A percentile compares a stretch with the other conserved stretches of the same genome.
These are phyloP conservation scores for Panicum hallii DNA, from an alignment of 202 grass and related monocot genomes.

Conservation along the genomic window DNA sequence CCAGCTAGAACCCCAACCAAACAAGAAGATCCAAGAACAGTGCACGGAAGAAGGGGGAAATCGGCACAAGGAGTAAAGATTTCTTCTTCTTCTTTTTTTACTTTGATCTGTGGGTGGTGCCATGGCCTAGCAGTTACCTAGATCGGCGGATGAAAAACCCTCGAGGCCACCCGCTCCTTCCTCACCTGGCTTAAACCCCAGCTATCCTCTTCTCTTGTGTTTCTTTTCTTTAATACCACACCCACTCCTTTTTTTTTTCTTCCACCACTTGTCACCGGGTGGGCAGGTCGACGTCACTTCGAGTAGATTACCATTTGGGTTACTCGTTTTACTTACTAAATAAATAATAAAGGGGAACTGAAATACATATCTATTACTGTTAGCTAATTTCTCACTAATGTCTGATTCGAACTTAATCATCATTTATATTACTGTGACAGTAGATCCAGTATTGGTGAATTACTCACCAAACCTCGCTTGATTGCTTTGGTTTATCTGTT, in stretches of 20 bases:
- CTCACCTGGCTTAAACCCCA: conserved; percentile 35
- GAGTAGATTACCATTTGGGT: background rate
- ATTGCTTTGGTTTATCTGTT: too few species aligned
- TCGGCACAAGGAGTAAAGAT: background rate
- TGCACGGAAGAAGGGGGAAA: background rate
- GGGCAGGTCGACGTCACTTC: background rate
- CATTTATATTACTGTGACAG: too few species aligned
- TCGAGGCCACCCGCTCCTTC: background rate
- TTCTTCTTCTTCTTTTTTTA: background rate
- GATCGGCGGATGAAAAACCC: conserved; percentile 34
- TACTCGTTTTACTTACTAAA: too few species aligned
- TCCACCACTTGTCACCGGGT: background rate
- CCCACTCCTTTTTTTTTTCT: background rate
- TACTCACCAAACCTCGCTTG: too few species aligned
- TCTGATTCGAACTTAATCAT: too few species aligned
- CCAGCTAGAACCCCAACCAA: background rate
- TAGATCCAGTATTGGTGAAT: too few species aligned
- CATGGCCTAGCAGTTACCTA: conserved; percentile 22
- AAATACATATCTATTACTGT: too few species aligned
- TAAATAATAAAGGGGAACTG: too few species aligned
- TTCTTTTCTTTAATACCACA: background rate
- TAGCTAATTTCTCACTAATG: too few species aligned
- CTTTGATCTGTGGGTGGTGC: conserved; percentile 7
- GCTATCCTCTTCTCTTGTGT: background rate
- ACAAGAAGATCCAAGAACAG: conserved; percentile 7